A percentile compares a stretch with the other conserved stretches of the same genome.
These are phyloP conservation scores for Ramichloridium luteum DNA, from an alignment of 2,329 filamentous ascomycete genomes.

Conservation along the genomic window DNA sequence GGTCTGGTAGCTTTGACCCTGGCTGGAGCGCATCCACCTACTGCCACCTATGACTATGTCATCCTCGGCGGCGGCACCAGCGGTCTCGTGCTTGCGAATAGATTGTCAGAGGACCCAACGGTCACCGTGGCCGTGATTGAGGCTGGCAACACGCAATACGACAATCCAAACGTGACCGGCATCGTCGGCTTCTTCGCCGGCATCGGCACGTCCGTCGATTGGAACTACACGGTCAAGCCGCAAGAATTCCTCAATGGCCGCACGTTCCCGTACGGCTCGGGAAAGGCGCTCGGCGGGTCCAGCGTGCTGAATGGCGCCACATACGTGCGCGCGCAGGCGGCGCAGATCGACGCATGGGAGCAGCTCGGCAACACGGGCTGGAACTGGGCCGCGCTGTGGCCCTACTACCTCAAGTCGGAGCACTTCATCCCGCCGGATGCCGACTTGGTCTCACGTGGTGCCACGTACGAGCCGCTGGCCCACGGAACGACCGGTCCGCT, in stretches of 20 bases:
- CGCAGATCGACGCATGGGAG: conserved; percentile 25
- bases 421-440: conserved; percentile 6
- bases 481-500: conserved; percentile 10
- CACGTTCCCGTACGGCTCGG: conserved; percentile 16
- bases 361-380: conserved; percentile 26
- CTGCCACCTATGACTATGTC: conserved; percentile 6
- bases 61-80: conserved; percentile 21
- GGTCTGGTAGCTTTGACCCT: too few species aligned
- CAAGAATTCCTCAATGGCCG: conserved; percentile 11
- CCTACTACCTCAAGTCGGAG: conserved; percentile 15
- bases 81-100: conserved; percentile 19
- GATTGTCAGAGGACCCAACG: conserved; percentile 18
- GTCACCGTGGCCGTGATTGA: conserved; percentile 22
- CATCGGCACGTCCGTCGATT: conserved; percentile 13
- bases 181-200: conserved; percentile 33
- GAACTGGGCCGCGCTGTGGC: conserved; percentile 25
- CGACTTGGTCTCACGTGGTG: conserved; percentile 5
- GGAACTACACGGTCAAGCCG: conserved; percentile 11
- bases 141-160: conserved; percentile 6
- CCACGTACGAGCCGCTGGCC: conserved; percentile 4
- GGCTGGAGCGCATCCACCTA: too few species aligned
- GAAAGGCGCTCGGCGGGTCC: conserved; percentile 27
- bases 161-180: conserved; percentile 23
- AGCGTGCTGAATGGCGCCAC: conserved; percentile 30
- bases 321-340: conserved; percentile 4